These are phyloP conservation scores for Lanzia echinophila DNA, from an alignment of 2,329 filamentous ascomycete genomes.

Conservation along the genomic window DNA sequence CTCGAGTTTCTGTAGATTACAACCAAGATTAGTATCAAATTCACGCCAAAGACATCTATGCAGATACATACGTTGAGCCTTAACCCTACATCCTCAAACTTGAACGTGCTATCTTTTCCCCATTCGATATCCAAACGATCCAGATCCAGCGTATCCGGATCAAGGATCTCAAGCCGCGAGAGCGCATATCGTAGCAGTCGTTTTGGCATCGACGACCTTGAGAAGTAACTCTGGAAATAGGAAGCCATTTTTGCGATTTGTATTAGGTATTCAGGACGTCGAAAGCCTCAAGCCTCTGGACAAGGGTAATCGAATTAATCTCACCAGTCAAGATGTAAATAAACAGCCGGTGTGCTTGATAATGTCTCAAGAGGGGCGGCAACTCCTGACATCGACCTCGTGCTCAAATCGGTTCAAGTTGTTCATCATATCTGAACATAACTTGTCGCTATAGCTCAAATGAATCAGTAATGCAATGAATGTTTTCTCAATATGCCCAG, in stretches of 20 bases:
- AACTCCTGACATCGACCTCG: slow-evolving; percentile 23
- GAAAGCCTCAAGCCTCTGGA: slow-evolving; percentile 6
- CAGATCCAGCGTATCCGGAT: slow-evolving; percentile 78
- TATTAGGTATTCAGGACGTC: not conserved
- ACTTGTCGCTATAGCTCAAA: not conserved
- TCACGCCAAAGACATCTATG: not conserved
- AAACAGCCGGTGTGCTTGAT: slow-evolving; percentile 7
- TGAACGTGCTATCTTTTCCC: slow-evolving; percentile 75
- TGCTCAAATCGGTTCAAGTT: slow-evolving; percentile 15
- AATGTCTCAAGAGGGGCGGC: slow-evolving; percentile 15
- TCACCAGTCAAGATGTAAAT: not conserved
- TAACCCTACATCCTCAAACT: slow-evolving; percentile 80
- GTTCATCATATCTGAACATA: slow-evolving; percentile 6
- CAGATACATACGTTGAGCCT: slow-evolving; percentile 58
- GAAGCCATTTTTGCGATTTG: slow-evolving; percentile 26
- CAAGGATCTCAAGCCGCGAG: slow-evolving; percentile 75
- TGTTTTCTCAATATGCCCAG: not conserved
- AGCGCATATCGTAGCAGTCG: slow-evolving; percentile 81
- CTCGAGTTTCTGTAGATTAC: slow-evolving; percentile 63
- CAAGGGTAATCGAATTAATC: not conserved
- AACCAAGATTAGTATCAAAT: not conserved
- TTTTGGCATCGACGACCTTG: slow-evolving; percentile 69
- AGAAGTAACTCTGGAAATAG: slow-evolving; percentile 29
- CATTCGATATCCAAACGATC: slow-evolving; percentile 79
- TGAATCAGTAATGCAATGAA: not conserved